Conservation (phyloP, 345 rosid species). For the Zanthoxylum bungeanum region DNA sequence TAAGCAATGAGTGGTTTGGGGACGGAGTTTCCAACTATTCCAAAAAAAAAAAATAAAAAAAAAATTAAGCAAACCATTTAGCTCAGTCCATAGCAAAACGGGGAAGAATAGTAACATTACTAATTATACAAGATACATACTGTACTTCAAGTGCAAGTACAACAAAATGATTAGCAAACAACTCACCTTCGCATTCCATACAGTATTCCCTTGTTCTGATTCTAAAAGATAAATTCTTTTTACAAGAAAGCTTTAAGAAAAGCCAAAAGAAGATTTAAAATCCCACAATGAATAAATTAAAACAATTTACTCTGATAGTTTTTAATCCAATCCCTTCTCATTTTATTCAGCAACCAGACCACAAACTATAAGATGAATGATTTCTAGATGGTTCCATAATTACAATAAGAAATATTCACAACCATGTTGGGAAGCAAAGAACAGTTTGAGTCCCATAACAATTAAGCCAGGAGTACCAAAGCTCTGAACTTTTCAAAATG, state of each 20-base stretch:
- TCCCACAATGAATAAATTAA: background rate
- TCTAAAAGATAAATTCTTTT: background rate
- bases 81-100: background rate
- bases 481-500: background rate
- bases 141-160: background rate
- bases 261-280: background rate
- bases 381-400: background rate
- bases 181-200: conserved; percentile 97
- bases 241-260: conserved; percentile 1
- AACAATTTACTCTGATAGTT: too few relatives aligned
- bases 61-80: background rate
- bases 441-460: background rate
- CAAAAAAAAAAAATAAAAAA: too few relatives aligned
- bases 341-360: too few relatives aligned
- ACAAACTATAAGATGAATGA: too few relatives aligned
- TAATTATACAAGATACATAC: background rate
- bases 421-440: background rate
- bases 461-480: background rate
- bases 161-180: background rate
- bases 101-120: background rate
- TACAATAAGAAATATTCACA: background rate
- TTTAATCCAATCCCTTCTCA: too few relatives aligned
- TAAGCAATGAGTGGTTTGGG: too few relatives aligned
- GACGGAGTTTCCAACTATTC: too few relatives aligned
- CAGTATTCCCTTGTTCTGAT: conserved; percentile 33